Evolutionary conservation across 73 alveolate species (phyloP), one percentile per base, ranked within the genome.

Genomic region (Effrenium voratum): DNA sequence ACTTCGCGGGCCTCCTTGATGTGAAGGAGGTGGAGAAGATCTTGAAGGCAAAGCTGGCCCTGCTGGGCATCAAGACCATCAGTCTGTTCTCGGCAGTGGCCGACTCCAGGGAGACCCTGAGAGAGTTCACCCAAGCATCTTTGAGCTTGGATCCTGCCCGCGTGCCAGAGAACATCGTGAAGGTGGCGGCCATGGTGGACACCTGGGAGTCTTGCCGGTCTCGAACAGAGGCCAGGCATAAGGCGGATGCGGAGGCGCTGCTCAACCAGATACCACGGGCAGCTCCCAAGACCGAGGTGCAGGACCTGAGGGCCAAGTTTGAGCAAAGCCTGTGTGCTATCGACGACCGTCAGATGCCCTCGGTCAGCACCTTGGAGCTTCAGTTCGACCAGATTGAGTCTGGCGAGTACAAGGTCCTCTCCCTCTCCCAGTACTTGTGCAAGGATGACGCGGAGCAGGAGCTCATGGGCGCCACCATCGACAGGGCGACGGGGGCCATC

Each of bases 401-500:
- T 22, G 81, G 81, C 0, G 81, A 70, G 28, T 26, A 34, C n/a
- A 15, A 46, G 32, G n/a, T 46, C 10, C n/a, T 30, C 81, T 34
- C 81, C 0, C 28, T 70, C 30, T 12, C 49, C 0, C 82, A 70
- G 24, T n/a, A 36, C 32, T 30, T 36, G 0, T 36, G 82, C 32
- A 44, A 46, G 4, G 82, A 70, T 30, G 49, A 70, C 13, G 45
- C 50, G 0, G 82, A 70, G 4, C 49, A 30, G 1, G 82, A 70
- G 47, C 82, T 36, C 16, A 36, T 36, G 8, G 82, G 82, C 8
- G 82, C 82, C 2, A 46, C 38, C 32, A 70, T 40, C 10, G 82
- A 70, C 50, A 70, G 10, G 50, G 3, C 82, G 49, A 70, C 81
- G 47, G 82, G 82, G 0, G 82, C 82, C 46, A 70, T 70, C 82